phyloP scores from a whole-genome alignment of 129 eudicot genomes.

The Centrapalus pauciflorus region DNA sequence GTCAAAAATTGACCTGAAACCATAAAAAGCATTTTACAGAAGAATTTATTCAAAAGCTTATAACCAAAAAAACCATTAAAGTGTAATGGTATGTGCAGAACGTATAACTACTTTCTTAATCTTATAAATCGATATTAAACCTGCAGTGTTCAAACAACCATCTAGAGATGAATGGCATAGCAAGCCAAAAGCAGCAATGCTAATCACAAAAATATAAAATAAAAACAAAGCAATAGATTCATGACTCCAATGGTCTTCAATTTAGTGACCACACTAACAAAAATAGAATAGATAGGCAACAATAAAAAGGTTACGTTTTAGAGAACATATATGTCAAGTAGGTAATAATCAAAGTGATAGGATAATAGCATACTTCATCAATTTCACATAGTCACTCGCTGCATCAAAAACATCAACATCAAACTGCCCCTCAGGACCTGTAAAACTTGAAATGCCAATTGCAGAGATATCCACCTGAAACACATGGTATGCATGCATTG shows the following conservation, averaged over 20 bases:
- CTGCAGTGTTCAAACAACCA: background rate
- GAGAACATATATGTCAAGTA: background rate
- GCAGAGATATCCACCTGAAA: conserved; percentile 60
- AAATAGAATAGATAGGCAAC: background rate
- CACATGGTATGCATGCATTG: background rate
- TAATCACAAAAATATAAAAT: background rate
- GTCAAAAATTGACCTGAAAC: conserved; percentile 60
- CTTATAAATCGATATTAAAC: background rate
- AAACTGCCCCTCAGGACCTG: conserved; percentile 67
- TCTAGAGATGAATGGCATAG: background rate
- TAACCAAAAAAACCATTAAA: background rate
- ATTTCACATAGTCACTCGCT: conserved; percentile 59
- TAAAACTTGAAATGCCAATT: conserved; percentile 48
- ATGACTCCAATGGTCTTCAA: background rate
- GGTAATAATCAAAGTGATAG: background rate
- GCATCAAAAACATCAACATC: conserved; percentile 75
- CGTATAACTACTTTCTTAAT: background rate
- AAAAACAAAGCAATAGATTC: background rate
- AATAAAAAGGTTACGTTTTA: background rate
- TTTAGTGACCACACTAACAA: background rate
- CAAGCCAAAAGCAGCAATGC: background rate
- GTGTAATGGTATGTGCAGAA: too few species aligned
- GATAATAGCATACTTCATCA: conserved; percentile 63
- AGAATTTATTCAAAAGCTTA: background rate
- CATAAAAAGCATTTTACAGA: too few species aligned